phyloP scores from a whole-genome alignment of 1,284 basidiomycete genomes.

The Puccinia polysora region DNA sequence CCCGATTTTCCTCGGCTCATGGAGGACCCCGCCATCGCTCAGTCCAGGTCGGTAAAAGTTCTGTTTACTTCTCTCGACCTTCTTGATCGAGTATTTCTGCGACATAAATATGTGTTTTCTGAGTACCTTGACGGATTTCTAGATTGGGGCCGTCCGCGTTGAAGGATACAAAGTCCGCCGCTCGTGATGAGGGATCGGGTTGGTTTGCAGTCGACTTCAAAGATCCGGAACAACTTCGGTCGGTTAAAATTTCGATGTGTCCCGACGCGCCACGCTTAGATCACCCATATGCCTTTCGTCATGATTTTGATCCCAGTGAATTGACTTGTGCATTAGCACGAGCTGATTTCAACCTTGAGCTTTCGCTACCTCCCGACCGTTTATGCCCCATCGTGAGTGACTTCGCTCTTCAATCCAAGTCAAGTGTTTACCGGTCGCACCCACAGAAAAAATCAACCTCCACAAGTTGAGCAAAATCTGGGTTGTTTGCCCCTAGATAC shows the following conservation, averaged over 20 bases:
- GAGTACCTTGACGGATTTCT: no score
- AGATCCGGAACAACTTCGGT: constrained; percentile 67
- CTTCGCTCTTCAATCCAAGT: background rate
- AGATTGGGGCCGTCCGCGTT: constrained; percentile 50
- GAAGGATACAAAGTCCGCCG: background rate
- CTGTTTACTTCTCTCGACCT: background rate
- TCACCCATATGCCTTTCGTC: constrained; percentile 56
- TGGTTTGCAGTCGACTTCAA: constrained; percentile 66
- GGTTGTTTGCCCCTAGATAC: constrained; percentile 15
- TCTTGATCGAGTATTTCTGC: no score
- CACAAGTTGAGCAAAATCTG: background rate
- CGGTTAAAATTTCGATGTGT: constrained; percentile 36
- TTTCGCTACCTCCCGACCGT: constrained; percentile 65
- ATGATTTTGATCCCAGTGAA: constrained; percentile 5
- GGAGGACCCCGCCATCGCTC: constrained; percentile 57
- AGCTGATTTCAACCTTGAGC: constrained; percentile 66
- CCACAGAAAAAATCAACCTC: background rate
- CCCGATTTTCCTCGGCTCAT: constrained; percentile 67
- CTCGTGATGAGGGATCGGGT: constrained; percentile 48
- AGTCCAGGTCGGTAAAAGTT: background rate
- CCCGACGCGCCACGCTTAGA: background rate
- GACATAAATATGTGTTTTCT: no score
- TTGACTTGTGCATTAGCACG: constrained; percentile 71
- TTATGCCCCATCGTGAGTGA: constrained; percentile 76
- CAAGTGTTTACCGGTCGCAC: background rate